Conservation (phyloP, 352 stramenopile genomes). For the Salisapilia sapeloensis region DNA sequence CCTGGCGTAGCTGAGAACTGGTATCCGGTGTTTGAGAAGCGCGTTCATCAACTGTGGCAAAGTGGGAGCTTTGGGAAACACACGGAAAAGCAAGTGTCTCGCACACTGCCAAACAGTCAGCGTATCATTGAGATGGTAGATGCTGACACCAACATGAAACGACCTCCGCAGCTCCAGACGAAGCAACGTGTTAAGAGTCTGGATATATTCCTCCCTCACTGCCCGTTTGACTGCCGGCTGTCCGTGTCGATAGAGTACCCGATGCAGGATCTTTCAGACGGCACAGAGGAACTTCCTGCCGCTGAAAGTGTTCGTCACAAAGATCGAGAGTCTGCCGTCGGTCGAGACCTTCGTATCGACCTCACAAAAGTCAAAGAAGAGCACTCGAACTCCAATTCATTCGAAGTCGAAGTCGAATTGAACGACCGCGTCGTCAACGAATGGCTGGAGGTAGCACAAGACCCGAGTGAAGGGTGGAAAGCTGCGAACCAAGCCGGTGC, state of each 20-base stretch:
- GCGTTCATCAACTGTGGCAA: slow-evolving; percentile 47
- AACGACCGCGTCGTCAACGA: slow-evolving; percentile 41
- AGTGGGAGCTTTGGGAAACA: slow-evolving; percentile 54
- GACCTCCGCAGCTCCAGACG: slow-evolving; percentile 38
- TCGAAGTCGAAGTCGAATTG: slow-evolving; percentile 71
- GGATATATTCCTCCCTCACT: slow-evolving; percentile 78
- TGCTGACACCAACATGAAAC: slow-evolving; percentile 22
- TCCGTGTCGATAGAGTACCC: slow-evolving; percentile 75
- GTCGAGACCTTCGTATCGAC: slow-evolving; percentile 61
- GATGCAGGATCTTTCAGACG: slow-evolving; percentile 24
- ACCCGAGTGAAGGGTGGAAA: slow-evolving; percentile 53
- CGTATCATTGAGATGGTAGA: slow-evolving; percentile 66
- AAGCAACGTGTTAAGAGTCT: slow-evolving; percentile 72
- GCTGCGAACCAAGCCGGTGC: slow-evolving; percentile 47
- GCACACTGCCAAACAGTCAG: slow-evolving; percentile 62
- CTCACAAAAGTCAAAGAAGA: slow-evolving; percentile 70
- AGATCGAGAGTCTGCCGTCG: slow-evolving; percentile 61
- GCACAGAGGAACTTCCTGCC: slow-evolving; percentile 38
- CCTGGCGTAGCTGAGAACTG: slow-evolving; percentile 52
- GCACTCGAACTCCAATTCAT: slow-evolving; percentile 45
- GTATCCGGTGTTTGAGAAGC: slow-evolving; percentile 48
- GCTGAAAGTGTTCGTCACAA: slow-evolving; percentile 62
- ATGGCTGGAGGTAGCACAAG: slow-evolving; percentile 62
- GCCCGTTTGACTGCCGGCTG: slow-evolving; percentile 69
- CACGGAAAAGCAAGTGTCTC: slow-evolving; percentile 61